Evolutionary conservation across 768 basidiomycete species (phyloP), one percentile per base, ranked within the genome.

Genomic region (Mycena pura): DNA sequence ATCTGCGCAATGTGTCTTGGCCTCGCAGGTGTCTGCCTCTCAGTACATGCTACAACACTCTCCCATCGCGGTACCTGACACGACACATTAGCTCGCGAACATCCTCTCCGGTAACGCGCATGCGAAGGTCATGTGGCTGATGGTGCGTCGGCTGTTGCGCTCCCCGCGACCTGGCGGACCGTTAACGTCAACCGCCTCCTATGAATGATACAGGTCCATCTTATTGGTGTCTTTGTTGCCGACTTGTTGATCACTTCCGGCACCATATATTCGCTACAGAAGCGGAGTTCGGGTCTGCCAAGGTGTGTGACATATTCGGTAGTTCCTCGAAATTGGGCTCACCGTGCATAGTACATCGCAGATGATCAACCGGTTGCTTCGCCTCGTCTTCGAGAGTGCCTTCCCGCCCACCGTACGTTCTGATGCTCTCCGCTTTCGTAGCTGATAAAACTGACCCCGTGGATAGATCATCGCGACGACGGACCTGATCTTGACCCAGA

Each of bases 401-500:
- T 3, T 62, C 11, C 61, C 61, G 1, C 54, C 61, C 5, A 51
- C 61, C 19, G 61, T 57, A 29, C 3, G 45, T 49, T 17, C 24
- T 5, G 21, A 13, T 11, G 11, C 8, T 28, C 24, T 6, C 5
- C 5, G 2, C 14, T 51, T 15, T n/a, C 19, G 21, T 43, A 14
- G 8, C 6, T 15, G 4, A 27, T n/a, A n/a, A n/a, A n/a, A 25
- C 15, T 34, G 22, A 43, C 9, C 3, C 8, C 25, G n/a, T 5
- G 9, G 2, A 19, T 32, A 60, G 58, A 3, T 49, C 28, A 3
- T 62, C 14, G 61, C 61, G 2, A 45, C 22, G 11, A 44, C 25
- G 0, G 61, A 62, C n/a, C 17, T 62, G 24, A 62, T 62, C 6
- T 2, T 57, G 46, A 62, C 55, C 10, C 54, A 62, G 28, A 62